Evolutionary conservation across 495 filamentous ascomycete genomes (phyloP).

Genomic region (Melanomma pulvis-pyrius): DNA sequence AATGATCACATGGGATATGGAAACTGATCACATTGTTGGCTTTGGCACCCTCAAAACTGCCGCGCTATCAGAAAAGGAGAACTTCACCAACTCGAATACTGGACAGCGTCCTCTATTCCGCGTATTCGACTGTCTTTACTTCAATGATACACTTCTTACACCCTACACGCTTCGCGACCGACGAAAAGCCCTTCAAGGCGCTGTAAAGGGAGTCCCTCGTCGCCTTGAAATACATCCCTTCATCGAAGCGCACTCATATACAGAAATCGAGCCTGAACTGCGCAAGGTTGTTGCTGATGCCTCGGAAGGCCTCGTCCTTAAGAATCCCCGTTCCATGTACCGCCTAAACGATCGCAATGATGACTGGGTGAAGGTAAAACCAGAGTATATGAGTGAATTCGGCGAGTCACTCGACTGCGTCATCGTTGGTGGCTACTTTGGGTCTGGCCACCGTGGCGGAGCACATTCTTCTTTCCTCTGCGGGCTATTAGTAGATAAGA

Average conservation of each 20-base stretch:
- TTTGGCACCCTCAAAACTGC: conserved; percentile 96
- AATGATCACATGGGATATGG: conserved; percentile 99
- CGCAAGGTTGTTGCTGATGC: conserved; percentile 84
- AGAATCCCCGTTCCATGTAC: conserved; percentile 88
- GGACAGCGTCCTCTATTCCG: conserved; percentile 80
- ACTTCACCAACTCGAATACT: conserved; percentile 62
- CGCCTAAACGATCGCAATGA: conserved; percentile 89
- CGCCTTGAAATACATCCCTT: conserved; percentile 85
- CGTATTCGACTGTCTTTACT: conserved; percentile 87
- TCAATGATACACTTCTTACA: conserved; percentile 80
- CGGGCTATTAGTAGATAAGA: conserved; percentile 75
- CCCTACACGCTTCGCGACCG: conserved; percentile 82
- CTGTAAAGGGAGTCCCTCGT: conserved; percentile 65
- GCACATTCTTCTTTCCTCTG: conserved; percentile 83
- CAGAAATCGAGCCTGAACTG: conserved; percentile 75
- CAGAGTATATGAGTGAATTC: conserved; percentile 97
- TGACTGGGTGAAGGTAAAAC: conserved; percentile 99
- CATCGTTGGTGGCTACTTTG: conserved; percentile 91
- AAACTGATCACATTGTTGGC: conserved; percentile 76
- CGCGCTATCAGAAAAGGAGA: conserved; percentile 77
- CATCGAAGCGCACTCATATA: conserved; percentile 62
- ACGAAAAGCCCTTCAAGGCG: conserved; percentile 69
- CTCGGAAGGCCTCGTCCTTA: conserved; percentile 89
- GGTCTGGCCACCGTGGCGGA: conserved; percentile 81
- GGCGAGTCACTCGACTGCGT: conserved; percentile 90